These are phyloP conservation scores for Botrytis porri DNA, from an alignment of 2,329 filamentous ascomycete species.

Conservation along the genomic window DNA sequence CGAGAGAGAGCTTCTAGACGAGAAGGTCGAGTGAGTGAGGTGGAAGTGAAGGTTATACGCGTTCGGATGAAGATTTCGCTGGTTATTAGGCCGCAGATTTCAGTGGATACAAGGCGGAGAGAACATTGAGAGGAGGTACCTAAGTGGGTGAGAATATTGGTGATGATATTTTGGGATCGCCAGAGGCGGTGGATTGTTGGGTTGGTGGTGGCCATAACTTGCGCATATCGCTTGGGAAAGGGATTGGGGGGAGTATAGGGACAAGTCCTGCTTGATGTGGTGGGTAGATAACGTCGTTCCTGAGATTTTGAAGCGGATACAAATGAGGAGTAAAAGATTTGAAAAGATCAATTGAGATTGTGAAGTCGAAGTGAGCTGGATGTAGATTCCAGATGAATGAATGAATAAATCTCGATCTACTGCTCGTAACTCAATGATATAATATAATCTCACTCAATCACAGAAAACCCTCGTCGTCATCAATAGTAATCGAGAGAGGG, in stretches of 20 bases:
- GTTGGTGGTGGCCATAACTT: constrained; percentile 38
- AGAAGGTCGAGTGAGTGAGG: constrained; percentile 71
- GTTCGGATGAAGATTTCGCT: constrained; percentile 67
- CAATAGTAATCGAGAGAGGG: neutral
- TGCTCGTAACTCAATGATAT: neutral
- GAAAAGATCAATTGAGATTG: neutral
- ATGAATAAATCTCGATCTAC: neutral
- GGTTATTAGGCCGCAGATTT: constrained; percentile 68
- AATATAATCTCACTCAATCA: neutral
- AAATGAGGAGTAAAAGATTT: neutral
- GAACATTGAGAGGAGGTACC: constrained; percentile 46
- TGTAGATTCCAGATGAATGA: neutral
- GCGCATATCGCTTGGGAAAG: constrained; percentile 32
- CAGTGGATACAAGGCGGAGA: constrained; percentile 65
- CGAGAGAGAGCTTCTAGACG: constrained; percentile 71
- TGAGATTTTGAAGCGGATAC: neutral
- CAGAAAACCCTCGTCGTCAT: neutral
- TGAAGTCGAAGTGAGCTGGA: neutral
- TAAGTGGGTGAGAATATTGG: constrained; percentile 33
- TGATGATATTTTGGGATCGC: constrained; percentile 35
- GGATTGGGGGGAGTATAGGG: neutral
- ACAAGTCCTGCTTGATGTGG: neutral
- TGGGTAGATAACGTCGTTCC: neutral
- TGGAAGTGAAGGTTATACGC: constrained; percentile 67
- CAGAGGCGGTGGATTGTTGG: constrained; percentile 37